phyloP scores from a whole-genome alignment of 2,329 filamentous ascomycete genomes.

The Parastagonospora nodorum region DNA sequence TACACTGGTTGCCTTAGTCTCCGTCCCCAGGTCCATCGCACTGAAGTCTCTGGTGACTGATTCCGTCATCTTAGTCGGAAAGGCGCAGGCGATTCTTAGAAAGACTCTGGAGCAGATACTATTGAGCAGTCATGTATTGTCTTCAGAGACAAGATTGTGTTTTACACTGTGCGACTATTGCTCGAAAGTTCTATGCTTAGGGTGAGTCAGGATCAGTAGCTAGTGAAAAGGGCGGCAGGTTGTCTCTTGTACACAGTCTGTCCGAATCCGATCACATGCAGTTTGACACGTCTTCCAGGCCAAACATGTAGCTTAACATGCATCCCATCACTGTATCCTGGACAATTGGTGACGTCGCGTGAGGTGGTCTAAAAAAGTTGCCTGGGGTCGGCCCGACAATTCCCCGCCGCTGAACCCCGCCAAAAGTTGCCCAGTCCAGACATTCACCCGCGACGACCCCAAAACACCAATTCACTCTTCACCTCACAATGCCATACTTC shows the following conservation, averaged over 20 bases:
- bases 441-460: conserved; percentile 8
- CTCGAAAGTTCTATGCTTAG: too few relatives aligned
- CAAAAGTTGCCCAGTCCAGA: conserved; percentile 31
- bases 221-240: too few relatives aligned
- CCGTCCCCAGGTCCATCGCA: conserved; percentile 13
- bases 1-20: conserved; percentile 4
- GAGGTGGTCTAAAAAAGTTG: neutral
- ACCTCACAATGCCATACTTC: conserved; percentile 73
- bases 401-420: conserved; percentile 28
- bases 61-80: conserved; percentile 16
- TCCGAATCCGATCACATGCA: too few relatives aligned
- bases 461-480: conserved; percentile 3
- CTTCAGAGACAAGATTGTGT: too few relatives aligned
- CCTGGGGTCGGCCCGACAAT: conserved; percentile 10
- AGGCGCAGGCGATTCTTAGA: too few relatives aligned
- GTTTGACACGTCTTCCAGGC: too few relatives aligned
- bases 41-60: conserved; percentile 13
- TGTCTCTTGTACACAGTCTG: too few relatives aligned
- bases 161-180: too few relatives aligned
- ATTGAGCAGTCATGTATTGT: too few relatives aligned
- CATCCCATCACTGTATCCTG: neutral
- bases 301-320: too few relatives aligned
- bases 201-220: too few relatives aligned
- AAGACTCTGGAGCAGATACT: too few relatives aligned
- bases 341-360: neutral